Evolutionary conservation across 306 rosid species (phyloP).

Genomic region (Cicer pinnatifidum): DNA sequence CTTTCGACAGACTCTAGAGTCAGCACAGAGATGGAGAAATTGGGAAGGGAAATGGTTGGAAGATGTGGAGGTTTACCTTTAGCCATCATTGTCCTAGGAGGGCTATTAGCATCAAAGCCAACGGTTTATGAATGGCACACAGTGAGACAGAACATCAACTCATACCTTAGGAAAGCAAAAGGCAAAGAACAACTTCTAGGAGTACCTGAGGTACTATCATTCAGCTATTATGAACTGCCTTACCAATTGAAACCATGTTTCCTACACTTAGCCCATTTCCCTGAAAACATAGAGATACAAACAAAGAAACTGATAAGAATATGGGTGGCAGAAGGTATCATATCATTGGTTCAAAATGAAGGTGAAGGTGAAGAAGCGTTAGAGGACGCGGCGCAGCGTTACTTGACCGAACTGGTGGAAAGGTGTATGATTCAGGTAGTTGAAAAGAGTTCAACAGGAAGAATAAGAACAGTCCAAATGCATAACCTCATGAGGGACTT

Average conservation of each 20-base stretch:
- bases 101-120: constrained; percentile 60
- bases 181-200: constrained; percentile 48
- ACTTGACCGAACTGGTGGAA: constrained; percentile 52
- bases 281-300: constrained; percentile 59
- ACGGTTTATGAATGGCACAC: constrained; percentile 56
- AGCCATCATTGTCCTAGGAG: constrained; percentile 66
- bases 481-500: constrained; percentile 61
- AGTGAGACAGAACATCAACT: constrained; percentile 49
- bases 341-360: constrained; percentile 44
- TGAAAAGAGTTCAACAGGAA: constrained; percentile 49
- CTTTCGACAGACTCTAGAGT: constrained; percentile 40
- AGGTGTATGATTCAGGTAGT: constrained; percentile 57
- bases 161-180: constrained; percentile 49
- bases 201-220: constrained; percentile 52
- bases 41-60: constrained; percentile 64
- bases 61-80: constrained; percentile 66
- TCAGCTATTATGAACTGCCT: constrained; percentile 64
- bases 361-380: constrained; percentile 48
- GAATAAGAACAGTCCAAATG: constrained; percentile 57
- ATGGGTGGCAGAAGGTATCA: constrained; percentile 72
- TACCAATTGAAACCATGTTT: constrained; percentile 64
- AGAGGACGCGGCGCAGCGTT: constrained; percentile 49
- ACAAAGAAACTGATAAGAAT: constrained; percentile 51
- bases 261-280: constrained; percentile 58
- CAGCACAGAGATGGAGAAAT: constrained; percentile 49